These are phyloP conservation scores for Cladorrhinum sp. DNA, from an alignment of 2,329 filamentous ascomycete species.

Conservation along the genomic window DNA sequence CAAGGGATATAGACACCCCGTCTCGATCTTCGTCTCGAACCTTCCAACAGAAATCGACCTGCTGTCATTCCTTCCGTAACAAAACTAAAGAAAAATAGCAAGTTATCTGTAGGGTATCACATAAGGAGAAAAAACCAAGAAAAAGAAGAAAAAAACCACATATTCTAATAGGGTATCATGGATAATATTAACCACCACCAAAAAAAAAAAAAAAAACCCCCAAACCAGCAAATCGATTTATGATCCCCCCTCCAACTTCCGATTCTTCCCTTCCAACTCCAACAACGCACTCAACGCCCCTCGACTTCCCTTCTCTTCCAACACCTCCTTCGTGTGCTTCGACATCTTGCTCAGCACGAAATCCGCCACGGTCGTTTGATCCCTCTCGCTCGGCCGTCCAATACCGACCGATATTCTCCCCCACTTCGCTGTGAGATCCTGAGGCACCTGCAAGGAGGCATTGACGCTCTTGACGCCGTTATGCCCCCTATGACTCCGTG, in stretches of 20 bases:
- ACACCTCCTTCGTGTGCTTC: constrained; percentile 10
- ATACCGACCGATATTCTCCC: constrained; percentile 78
- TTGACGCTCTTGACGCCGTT: constrained; percentile 71
- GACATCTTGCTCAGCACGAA: constrained; percentile 73
- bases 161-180: too few relatives aligned
- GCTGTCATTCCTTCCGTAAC: too few relatives aligned
- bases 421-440: constrained; percentile 42
- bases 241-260: constrained; percentile 4
- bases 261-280: constrained; percentile 22
- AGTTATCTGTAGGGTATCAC: too few relatives aligned
- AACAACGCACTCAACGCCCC: constrained; percentile 18
- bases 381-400: constrained; percentile 71
- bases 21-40: too few relatives aligned
- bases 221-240: not conserved
- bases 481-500: constrained; percentile 65
- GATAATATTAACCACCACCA: too few relatives aligned
- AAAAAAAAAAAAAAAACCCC: not conserved
- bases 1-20: too few relatives aligned
- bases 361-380: constrained; percentile 63
- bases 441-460: constrained; percentile 41
- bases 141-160: constrained; percentile 11
- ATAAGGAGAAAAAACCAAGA: too few relatives aligned
- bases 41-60: too few relatives aligned
- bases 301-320: constrained; percentile 17
- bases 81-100: too few relatives aligned